These are phyloP conservation scores for Curvularia lunata DNA, from an alignment of 2,329 filamentous ascomycete genomes.

Conservation along the genomic window DNA sequence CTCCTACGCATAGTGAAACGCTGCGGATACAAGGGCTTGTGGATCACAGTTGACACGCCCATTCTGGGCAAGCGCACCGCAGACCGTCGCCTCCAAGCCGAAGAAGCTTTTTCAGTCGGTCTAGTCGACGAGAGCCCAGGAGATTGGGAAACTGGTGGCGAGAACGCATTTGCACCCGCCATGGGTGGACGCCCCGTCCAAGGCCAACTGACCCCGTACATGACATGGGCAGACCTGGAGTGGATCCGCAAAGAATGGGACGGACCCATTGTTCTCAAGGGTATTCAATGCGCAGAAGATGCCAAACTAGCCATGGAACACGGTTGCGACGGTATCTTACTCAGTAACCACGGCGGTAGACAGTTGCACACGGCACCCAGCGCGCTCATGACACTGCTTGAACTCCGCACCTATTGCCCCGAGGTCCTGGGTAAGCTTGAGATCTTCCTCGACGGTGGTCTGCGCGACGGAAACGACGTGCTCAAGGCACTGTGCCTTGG, in stretches of 20 bases:
- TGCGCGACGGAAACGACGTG: constrained; percentile 49
- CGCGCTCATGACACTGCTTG: constrained; percentile 46
- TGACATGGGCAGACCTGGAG: constrained; percentile 58
- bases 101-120: constrained; percentile 58
- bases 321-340: constrained; percentile 56
- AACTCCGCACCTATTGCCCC: constrained; percentile 48
- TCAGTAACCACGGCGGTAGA: constrained; percentile 62
- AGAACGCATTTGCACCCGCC: constrained; percentile 62
- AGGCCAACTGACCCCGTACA: constrained; percentile 50
- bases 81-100: constrained; percentile 50
- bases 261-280: constrained; percentile 55
- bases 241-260: constrained; percentile 53
- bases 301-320: constrained; percentile 54
- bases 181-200: constrained; percentile 57
- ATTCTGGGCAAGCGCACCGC: constrained; percentile 44
- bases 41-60: constrained; percentile 48
- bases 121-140: constrained; percentile 59
- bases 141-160: constrained; percentile 60
- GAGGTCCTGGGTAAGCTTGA: constrained; percentile 47
- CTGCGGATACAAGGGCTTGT: constrained; percentile 44
- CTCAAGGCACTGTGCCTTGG: constrained; percentile 50
- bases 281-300: constrained; percentile 54
- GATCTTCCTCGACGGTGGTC: constrained; percentile 48
- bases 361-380: constrained; percentile 56
- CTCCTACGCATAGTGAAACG: constrained; percentile 42